These are phyloP conservation scores for Ephemerocybe angulata DNA, from an alignment of 768 basidiomycete genomes.

Conservation along the genomic window DNA sequence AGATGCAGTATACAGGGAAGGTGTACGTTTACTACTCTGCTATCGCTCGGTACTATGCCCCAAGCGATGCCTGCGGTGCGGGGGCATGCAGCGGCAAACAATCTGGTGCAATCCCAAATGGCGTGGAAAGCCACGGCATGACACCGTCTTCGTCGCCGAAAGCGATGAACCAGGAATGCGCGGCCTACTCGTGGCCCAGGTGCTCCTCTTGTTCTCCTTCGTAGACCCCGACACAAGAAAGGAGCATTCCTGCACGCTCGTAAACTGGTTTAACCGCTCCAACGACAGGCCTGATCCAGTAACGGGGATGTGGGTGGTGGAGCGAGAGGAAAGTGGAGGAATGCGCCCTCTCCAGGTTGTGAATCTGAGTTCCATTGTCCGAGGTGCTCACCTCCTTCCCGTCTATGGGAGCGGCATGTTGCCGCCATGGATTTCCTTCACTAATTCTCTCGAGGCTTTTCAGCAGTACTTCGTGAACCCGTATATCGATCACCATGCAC, in stretches of 20 bases:
- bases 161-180: slow-evolving; percentile 19
- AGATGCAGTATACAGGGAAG: slow-evolving; percentile 13
- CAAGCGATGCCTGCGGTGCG: slow-evolving; percentile 28
- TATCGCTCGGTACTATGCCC: slow-evolving; percentile 22
- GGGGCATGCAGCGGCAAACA: slow-evolving; percentile 25
- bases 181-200: neutral
- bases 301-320: slow-evolving; percentile 32
- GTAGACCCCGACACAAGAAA: slow-evolving; percentile 1
- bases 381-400: slow-evolving; percentile 8
- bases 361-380: neutral
- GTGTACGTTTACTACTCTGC: slow-evolving; percentile 26
- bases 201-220: slow-evolving; percentile 1
- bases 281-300: slow-evolving; percentile 16
- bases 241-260: slow-evolving; percentile 22
- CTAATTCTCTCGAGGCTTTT: slow-evolving; percentile 3
- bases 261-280: slow-evolving; percentile 22
- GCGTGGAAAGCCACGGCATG: slow-evolving; percentile 14
- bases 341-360: slow-evolving; percentile 20
- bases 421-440: slow-evolving; percentile 16
- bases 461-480: neutral
- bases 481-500: neutral
- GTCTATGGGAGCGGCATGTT: slow-evolving; percentile 15
- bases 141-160: slow-evolving; percentile 29
- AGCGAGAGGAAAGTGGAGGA: slow-evolving; percentile 12
- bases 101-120: slow-evolving; percentile 24